Conservation (phyloP, 2,329 filamentous ascomycete species). For the Colletotrichum theobromicola region DNA sequence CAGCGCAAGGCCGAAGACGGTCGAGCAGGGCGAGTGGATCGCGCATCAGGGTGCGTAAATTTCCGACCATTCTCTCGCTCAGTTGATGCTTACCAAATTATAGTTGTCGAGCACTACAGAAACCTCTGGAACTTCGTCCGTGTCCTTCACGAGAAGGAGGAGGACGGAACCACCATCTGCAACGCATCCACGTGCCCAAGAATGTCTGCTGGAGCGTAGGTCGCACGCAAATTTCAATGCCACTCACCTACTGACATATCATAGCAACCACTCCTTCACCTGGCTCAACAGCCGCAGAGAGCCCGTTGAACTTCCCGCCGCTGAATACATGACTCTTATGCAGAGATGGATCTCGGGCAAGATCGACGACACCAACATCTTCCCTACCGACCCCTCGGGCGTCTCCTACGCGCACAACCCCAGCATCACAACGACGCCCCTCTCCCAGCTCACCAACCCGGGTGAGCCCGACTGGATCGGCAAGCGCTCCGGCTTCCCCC, state of each 20-base stretch:
- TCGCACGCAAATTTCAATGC: constrained; percentile 28
- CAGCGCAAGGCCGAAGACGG: constrained; percentile 89
- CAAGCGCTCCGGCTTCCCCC: constrained; percentile 90
- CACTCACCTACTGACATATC: not conserved
- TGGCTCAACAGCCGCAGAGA: constrained; percentile 90
- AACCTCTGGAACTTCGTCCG: constrained; percentile 89
- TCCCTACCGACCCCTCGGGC: constrained; percentile 82
- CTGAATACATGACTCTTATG: constrained; percentile 93
- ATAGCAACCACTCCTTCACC: constrained; percentile 89
- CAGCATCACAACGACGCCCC: constrained; percentile 60
- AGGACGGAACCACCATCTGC: constrained; percentile 79
- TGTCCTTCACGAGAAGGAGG: constrained; percentile 85
- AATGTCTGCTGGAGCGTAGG: constrained; percentile 94
- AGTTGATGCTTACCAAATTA: not conserved
- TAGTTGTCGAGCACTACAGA: constrained; percentile 92
- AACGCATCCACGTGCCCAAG: constrained; percentile 84
- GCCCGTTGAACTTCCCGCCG: constrained; percentile 89
- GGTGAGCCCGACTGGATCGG: constrained; percentile 81
- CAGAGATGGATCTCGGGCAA: constrained; percentile 98
- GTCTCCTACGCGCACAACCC: constrained; percentile 71
- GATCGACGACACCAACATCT: constrained; percentile 87
- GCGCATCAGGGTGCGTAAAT: constrained; percentile 82
- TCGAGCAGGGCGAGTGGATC: constrained; percentile 94
- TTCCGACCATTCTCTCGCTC: not conserved
- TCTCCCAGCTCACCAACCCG: constrained; percentile 66